phyloP scores from a whole-genome alignment of 805 yeast genomes.

The Brettanomyces nanus region DNA sequence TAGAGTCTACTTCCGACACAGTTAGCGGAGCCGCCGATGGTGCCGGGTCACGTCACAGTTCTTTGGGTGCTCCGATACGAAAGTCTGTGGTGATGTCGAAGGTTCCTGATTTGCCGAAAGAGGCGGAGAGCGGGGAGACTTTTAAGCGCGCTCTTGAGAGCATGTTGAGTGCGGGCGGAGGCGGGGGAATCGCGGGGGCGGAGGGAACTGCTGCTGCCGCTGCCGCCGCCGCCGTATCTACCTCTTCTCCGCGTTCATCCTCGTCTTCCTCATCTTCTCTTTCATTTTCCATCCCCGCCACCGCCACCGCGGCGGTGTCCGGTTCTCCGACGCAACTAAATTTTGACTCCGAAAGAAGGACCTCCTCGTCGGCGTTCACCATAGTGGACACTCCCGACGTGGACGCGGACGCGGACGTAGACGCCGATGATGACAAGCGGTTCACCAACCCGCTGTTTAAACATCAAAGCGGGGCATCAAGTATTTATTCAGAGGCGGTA shows the following conservation, averaged over 20 bases:
- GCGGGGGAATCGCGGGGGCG: not conserved
- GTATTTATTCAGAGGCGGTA: slow-evolving; percentile 9
- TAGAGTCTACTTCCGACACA: slow-evolving; percentile 5
- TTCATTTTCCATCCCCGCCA: not conserved
- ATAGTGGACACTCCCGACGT: not conserved
- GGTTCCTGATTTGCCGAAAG: slow-evolving; percentile 1
- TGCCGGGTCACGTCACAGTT: not conserved
- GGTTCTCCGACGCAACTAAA: slow-evolving; percentile 1
- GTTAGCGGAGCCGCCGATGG: not conserved
- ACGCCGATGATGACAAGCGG: slow-evolving; percentile 1
- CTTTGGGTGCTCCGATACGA: not conserved
- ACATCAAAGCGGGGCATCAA: slow-evolving; percentile 9
- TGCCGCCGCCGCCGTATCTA: not conserved
- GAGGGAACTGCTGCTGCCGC: slow-evolving; percentile 1
- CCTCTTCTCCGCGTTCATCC: not conserved
- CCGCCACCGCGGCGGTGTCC: not conserved
- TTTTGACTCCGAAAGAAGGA: slow-evolving; percentile 17
- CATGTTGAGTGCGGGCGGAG: slow-evolving; percentile 3
- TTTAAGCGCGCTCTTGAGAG: slow-evolving; percentile 4
- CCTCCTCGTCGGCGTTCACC: slow-evolving; percentile 8
- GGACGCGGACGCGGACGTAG: not conserved
- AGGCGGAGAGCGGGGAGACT: not conserved
- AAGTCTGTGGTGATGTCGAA: not conserved
- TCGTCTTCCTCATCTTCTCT: not conserved
- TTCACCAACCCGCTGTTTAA: slow-evolving; percentile 3